Evolutionary conservation across 2,329 filamentous ascomycete genomes (phyloP), one percentile per base, ranked within the genome.

Genomic region (Ophiostoma sp.): DNA sequence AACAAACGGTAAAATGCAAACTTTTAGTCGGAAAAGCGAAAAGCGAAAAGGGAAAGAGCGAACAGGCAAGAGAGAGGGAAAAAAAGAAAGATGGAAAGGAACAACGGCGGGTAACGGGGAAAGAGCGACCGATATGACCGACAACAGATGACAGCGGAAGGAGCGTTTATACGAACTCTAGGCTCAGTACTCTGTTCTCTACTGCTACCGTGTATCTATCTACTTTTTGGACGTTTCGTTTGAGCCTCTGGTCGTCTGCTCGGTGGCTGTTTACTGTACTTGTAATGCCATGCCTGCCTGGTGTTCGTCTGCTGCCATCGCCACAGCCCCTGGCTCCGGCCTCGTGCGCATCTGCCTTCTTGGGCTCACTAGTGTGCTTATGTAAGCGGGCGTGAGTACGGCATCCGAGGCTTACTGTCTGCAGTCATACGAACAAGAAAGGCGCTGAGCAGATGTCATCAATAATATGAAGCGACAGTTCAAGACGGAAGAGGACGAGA

Each of bases 61-160:
- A 27, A 27, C 3, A 52, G 11, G n/a, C 9, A 18, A 16, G 5
- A 52, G 52, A 58, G 38, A 9, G 11, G 52, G 9, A 36, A 14
- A 63, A 63, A 18, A 12, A 18, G 7, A 63, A 63, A 63, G 42
- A 63, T 9, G 38, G 14, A 63, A 63, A 16, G 38, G 16, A 41
- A 5, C 6, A n/a, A 5, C 16, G 58, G 36, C 40, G 38, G 58
- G 38, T 58, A 58, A 38, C 52, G 52, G 52, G 42, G 55, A 18
- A 63, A 63, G 58, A 63, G 58, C 58, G 58, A 41, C 42, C 55
- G 55, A 14, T 60, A 60, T 27, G 55, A 38, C 27, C 27, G 55
- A 60, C 14, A 60, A 60, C 7, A 12, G 11, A 44, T 3, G 42
- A 44, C 42, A 7, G 42, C 6, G 6, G 42, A 44, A 44, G 42